Conservation (phyloP, 1,139 yeast species). For the Torulaspora pretoriensis region DNA sequence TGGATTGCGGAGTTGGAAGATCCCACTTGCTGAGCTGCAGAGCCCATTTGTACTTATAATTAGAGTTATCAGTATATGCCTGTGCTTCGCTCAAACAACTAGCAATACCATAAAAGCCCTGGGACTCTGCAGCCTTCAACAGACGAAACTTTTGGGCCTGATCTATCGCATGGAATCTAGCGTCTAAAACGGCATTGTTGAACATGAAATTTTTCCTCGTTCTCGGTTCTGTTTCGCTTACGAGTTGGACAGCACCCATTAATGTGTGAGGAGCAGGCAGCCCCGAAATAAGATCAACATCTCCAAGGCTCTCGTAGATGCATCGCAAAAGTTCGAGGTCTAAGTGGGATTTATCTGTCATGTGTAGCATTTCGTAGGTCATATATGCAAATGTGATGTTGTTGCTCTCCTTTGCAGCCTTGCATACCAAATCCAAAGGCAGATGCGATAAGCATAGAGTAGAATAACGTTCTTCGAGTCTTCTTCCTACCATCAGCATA, state of each 20-base stretch:
- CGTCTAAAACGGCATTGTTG: conserved; percentile 55
- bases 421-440: conserved; percentile 37
- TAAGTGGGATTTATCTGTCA: conserved; percentile 10
- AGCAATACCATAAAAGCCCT: conserved; percentile 31
- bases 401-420: conserved; percentile 40
- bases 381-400: conserved; percentile 48
- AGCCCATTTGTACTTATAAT: conserved; percentile 26
- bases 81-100: conserved; percentile 17
- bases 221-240: conserved; percentile 40
- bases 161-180: conserved; percentile 43
- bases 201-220: conserved; percentile 46
- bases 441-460: conserved; percentile 39
- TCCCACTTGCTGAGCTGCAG: conserved; percentile 32
- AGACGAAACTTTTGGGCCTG: conserved; percentile 7
- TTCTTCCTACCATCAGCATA: conserved; percentile 45
- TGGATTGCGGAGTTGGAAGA: conserved; percentile 23
- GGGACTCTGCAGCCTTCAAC: conserved; percentile 16
- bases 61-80: not conserved
- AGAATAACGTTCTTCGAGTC: conserved; percentile 38
- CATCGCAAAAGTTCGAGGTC: conserved; percentile 32
- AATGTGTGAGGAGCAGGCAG: conserved; percentile 56
- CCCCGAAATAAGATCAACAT: conserved; percentile 60
- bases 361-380: conserved; percentile 50
- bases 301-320: conserved; percentile 48
- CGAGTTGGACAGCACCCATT: conserved; percentile 45